A percentile compares a stretch with the other conserved stretches of the same genome.
phyloP scores from a whole-genome alignment of 2,329 filamentous ascomycete species.

The Arthrobotrys megalospora region DNA sequence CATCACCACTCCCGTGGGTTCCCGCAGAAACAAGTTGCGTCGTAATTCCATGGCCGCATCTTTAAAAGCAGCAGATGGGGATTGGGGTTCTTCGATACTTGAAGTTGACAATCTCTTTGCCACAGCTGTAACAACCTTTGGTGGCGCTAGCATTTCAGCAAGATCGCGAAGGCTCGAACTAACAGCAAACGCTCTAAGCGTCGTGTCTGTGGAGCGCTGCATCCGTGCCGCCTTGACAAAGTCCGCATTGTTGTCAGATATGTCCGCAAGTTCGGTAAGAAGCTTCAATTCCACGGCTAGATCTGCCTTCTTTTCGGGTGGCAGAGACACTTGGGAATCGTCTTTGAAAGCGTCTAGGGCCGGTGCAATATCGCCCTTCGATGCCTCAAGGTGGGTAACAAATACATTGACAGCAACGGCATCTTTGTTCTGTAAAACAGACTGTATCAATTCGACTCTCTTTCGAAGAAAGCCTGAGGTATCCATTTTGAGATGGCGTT shows the following conservation, averaged over 20 bases:
- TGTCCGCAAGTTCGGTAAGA: slow-evolving; percentile 8
- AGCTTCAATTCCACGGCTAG: not conserved
- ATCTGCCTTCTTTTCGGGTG: not conserved
- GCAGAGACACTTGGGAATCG: not conserved
- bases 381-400: slow-evolving; percentile 7
- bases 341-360: slow-evolving; percentile 10
- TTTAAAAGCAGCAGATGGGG: not conserved
- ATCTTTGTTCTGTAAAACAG: slow-evolving; percentile 14
- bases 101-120: not conserved
- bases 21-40: slow-evolving; percentile 4
- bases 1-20: slow-evolving; percentile 15
- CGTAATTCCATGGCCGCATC: slow-evolving; percentile 2
- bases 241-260: slow-evolving; percentile 9
- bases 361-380: slow-evolving; percentile 3
- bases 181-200: not conserved
- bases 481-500: not conserved
- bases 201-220: not conserved
- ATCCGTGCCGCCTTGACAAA: slow-evolving; percentile 17
- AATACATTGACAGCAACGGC: not conserved
- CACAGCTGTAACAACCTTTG: not conserved
- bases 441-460: not conserved
- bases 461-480: not conserved
- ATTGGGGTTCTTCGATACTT: not conserved
- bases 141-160: slow-evolving; percentile 12
- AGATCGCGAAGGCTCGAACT: slow-evolving; percentile 16